Conservation (phyloP, 768 basidiomycete genomes). For the Russula abietina region DNA sequence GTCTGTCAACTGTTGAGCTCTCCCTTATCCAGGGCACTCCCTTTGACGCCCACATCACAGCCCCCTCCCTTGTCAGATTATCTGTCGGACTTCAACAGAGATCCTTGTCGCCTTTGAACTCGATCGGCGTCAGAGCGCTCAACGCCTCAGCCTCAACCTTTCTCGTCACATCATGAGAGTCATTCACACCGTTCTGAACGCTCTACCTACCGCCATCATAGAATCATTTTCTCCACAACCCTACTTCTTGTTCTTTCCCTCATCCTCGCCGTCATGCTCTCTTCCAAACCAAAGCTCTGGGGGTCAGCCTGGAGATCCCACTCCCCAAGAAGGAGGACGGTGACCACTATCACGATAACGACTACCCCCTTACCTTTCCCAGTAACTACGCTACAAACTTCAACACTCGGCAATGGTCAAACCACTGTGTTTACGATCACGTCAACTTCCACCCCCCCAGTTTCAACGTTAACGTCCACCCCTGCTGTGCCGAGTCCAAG, state of each 20-base stretch:
- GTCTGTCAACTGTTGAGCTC: no score
- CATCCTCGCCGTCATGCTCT: constrained; percentile 86
- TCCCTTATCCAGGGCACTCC: no score
- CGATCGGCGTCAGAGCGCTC: constrained; percentile 75
- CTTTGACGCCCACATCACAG: no score
- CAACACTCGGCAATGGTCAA: constrained; percentile 3
- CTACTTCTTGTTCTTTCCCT: constrained; percentile 82
- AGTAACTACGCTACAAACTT: neutral
- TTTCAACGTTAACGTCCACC: constrained; percentile 3
- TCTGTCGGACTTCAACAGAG: no score
- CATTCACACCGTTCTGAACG: constrained; percentile 55
- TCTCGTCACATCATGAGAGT: constrained; percentile 66
- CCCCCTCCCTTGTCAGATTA: no score
- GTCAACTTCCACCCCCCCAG: constrained; percentile 11
- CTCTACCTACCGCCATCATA: constrained; percentile 62
- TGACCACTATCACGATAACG: neutral
- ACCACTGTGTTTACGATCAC: constrained; percentile 1
- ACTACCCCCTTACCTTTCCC: constrained; percentile 6
- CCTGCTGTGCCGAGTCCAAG: neutral
- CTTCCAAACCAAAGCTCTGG: constrained; percentile 54
- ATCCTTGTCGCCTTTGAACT: constrained; percentile 71
- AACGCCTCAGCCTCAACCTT: no score
- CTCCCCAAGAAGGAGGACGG: constrained; percentile 38
- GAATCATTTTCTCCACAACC: constrained; percentile 86
- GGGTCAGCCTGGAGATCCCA: constrained; percentile 27